Conservation (phyloP, 371 early-diverging fungal genomes). For the Rhizomucor miehei region DNA sequence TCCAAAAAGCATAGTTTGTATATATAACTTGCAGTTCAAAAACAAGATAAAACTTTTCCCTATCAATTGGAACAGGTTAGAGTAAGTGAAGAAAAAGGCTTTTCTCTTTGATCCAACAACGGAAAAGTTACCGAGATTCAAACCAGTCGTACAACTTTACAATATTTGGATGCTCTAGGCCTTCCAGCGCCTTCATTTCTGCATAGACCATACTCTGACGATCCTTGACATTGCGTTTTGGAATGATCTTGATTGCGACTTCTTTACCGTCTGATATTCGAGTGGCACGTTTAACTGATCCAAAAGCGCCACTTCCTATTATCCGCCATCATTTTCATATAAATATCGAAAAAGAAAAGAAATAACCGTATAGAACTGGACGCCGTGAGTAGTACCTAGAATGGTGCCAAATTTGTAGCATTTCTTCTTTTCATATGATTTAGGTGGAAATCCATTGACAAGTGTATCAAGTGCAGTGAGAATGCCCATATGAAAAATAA, state of each 20-base stretch:
- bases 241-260: slow-evolving; percentile 82
- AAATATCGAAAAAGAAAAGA: background rate
- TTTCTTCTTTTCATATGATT: slow-evolving; percentile 68
- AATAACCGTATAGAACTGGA: background rate
- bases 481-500: slow-evolving; percentile 6
- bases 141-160: slow-evolving; percentile 81
- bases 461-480: slow-evolving; percentile 29
- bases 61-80: slow-evolving; percentile 21
- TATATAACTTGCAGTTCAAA: slow-evolving; percentile 69
- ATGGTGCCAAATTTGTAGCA: slow-evolving; percentile 58
- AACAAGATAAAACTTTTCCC: slow-evolving; percentile 84
- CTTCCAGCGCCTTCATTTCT: slow-evolving; percentile 69
- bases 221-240: slow-evolving; percentile 62
- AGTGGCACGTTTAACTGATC: slow-evolving; percentile 67
- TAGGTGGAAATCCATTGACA: slow-evolving; percentile 59
- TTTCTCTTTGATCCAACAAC: background rate
- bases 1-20: background rate
- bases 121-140: slow-evolving; percentile 56
- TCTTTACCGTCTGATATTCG: slow-evolving; percentile 51
- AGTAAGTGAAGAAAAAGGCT: background rate
- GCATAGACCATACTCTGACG: slow-evolving; percentile 74
- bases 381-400: slow-evolving; percentile 59
- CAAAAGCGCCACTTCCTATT: slow-evolving; percentile 73
- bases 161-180: slow-evolving; percentile 78
- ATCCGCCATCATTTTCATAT: background rate